Evolutionary conservation across 2,329 filamentous ascomycete species (phyloP), one percentile per base, ranked within the genome.

Genomic region (Hirsutella thompsonii): DNA sequence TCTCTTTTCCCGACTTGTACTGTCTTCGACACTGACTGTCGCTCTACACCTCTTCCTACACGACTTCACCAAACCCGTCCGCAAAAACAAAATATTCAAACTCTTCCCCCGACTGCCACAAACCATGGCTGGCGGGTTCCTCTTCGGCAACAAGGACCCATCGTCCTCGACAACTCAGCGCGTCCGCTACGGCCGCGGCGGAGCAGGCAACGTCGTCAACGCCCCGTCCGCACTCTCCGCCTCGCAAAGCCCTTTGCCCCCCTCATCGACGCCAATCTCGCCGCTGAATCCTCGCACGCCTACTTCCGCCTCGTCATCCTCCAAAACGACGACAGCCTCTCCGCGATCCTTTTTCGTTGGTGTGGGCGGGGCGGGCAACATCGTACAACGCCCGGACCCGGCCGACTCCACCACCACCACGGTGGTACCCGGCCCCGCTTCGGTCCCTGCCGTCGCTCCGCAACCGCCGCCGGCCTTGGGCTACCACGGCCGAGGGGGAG

Each of bases 311-410:
- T 67, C 38, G 63, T 67, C 30, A 16, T 16, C 32, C 13, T n/a
- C 29, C 29, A 32, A 11, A 26, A 26, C 23, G 23, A 26, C 23
- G 6, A 11, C 23, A 26, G 23, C 23, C 33, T 54, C 68, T 61
- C 60, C 49, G 39, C 60, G 66, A 44, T 68, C 70, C 62, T 82
- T 81, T 68, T 73, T 77, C 63, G 71, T 71, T 10, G 79, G 79
- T 51, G 76, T 79, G 43, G 79, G 79, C 49, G 79, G 79, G 43
- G 78, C 77, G 2, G 79, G 79, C 53, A 83, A 83, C 29, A n/a
- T 32, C 29, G n/a, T n/a, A n/a, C n/a, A n/a, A n/a, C n/a, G n/a
- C n/a, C n/a, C n/a, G n/a, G 13, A n/a, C 29, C 29, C 29, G 13
- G 26, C 26, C 26, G 29, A 11, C 29, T 32, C 29, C 63, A 55